Conservation (phyloP, 306 rosid species). For the Calophaca sinica region DNA sequence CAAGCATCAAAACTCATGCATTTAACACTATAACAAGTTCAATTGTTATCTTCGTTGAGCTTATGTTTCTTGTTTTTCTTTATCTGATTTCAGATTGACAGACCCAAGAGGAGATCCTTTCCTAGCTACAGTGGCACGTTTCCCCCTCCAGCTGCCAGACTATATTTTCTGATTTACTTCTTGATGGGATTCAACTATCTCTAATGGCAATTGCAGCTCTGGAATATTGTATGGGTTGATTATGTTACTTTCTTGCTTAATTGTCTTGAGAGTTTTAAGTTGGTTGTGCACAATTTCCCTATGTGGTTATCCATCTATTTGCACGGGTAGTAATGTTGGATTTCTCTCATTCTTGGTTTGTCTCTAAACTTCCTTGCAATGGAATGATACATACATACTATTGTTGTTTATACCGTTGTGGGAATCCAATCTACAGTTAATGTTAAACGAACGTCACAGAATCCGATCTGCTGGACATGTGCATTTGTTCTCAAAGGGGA, state of each 20-base stretch:
- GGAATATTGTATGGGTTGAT: conserved; percentile 25
- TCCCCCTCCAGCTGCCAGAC: conserved; percentile 79
- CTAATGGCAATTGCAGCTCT: conserved; percentile 33
- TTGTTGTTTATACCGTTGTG: too few relatives aligned
- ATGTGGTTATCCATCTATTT: conserved; percentile 2
- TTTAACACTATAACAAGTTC: conserved; percentile 24
- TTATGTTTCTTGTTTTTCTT: background rate
- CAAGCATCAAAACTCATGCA: conserved; percentile 20
- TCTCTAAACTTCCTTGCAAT: background rate
- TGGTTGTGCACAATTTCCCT: conserved; percentile 5
- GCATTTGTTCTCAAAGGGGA: too few relatives aligned
- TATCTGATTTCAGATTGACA: conserved; percentile 58
- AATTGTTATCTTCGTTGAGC: conserved; percentile 2
- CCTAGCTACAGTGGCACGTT: conserved; percentile 65
- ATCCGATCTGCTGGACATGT: too few relatives aligned
- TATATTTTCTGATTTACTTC: conserved; percentile 71
- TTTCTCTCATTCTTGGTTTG: background rate
- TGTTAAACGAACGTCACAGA: too few relatives aligned
- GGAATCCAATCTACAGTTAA: too few relatives aligned
- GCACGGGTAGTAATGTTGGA: background rate
- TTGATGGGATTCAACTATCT: background rate
- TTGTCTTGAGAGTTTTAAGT: conserved; percentile 28
- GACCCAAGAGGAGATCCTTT: conserved; percentile 67
- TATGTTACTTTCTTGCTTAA: conserved; percentile 14
- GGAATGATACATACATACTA: background rate